Evolutionary conservation across 148 eudicot genomes (phyloP).

Genomic region (Drosera capensis): DNA sequence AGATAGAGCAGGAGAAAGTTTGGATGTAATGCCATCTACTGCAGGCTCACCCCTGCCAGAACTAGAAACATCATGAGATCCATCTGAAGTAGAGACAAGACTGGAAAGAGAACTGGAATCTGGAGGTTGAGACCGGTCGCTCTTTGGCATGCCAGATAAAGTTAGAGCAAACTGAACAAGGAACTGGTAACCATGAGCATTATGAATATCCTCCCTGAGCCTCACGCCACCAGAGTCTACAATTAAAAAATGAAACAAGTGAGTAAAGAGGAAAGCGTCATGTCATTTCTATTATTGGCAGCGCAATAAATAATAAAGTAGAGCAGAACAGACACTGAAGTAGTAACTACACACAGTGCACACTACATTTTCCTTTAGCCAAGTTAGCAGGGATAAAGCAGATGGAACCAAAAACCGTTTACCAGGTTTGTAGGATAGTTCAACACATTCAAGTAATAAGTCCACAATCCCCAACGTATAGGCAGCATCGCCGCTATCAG

Average conservation of each 20-base stretch:
- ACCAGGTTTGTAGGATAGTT: constrained; percentile 90
- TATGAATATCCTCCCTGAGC: constrained; percentile 94
- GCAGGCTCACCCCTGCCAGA: constrained; percentile 16
- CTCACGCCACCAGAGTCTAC: constrained; percentile 84
- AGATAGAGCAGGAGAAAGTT: constrained; percentile 71
- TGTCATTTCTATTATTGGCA: not conserved
- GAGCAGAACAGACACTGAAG: not conserved
- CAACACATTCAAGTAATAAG: constrained; percentile 84
- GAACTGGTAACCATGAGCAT: constrained; percentile 97
- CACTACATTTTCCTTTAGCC: no score
- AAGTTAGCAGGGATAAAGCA: constrained; percentile 3
- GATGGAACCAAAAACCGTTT: constrained; percentile 11
- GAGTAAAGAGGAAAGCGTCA: constrained; percentile 6
- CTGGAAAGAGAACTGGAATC: constrained; percentile 26
- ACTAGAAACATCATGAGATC: constrained; percentile 10
- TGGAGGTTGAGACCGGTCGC: constrained; percentile 19
- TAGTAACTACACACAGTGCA: not conserved
- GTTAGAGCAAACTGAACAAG: constrained; percentile 89
- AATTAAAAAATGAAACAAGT: constrained; percentile 13
- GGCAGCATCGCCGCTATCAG: constrained; percentile 74
- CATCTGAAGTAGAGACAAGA: constrained; percentile 16
- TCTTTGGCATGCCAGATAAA: constrained; percentile 35
- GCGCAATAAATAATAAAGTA: not conserved
- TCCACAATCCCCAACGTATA: constrained; percentile 97
- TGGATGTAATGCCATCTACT: constrained; percentile 28